phyloP scores from a whole-genome alignment of 2,329 filamentous ascomycete species.

The Fusarium mangiferae region DNA sequence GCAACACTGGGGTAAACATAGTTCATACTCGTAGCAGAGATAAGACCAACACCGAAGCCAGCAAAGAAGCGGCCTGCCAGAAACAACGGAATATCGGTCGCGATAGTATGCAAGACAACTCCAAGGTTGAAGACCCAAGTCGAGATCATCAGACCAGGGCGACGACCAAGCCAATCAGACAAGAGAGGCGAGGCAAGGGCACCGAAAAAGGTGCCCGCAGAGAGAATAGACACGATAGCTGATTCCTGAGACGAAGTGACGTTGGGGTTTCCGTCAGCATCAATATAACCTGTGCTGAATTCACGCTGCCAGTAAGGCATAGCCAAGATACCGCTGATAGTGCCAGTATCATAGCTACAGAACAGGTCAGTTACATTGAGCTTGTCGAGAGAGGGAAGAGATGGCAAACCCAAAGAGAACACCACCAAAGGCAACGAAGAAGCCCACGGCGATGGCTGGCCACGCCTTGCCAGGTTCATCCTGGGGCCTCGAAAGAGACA shows the following conservation, averaged over 20 bases:
- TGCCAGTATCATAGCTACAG: slow-evolving; percentile 66
- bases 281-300: slow-evolving; percentile 45
- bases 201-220: slow-evolving; percentile 81
- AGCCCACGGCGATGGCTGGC: slow-evolving; percentile 68
- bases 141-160: slow-evolving; percentile 69
- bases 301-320: slow-evolving; percentile 58
- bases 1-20: fast-evolving
- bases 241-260: slow-evolving; percentile 67
- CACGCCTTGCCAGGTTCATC: slow-evolving; percentile 66
- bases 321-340: slow-evolving; percentile 60
- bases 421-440: slow-evolving; percentile 55
- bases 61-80: slow-evolving; percentile 78
- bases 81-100: slow-evolving; percentile 70
- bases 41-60: slow-evolving; percentile 77
- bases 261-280: slow-evolving; percentile 39
- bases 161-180: slow-evolving; percentile 73
- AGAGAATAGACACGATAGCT: slow-evolving; percentile 78
- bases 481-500: background rate
- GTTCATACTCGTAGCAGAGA: slow-evolving; percentile 70
- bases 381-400: fast-evolving
- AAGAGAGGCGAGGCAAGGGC: slow-evolving; percentile 71
- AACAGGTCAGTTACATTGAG: background rate
- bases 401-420: slow-evolving; percentile 35
- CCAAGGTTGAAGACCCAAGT: slow-evolving; percentile 73
- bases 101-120: slow-evolving; percentile 72